Conservation (phyloP, 495 filamentous ascomycete species). For the Tirmania nivea region DNA sequence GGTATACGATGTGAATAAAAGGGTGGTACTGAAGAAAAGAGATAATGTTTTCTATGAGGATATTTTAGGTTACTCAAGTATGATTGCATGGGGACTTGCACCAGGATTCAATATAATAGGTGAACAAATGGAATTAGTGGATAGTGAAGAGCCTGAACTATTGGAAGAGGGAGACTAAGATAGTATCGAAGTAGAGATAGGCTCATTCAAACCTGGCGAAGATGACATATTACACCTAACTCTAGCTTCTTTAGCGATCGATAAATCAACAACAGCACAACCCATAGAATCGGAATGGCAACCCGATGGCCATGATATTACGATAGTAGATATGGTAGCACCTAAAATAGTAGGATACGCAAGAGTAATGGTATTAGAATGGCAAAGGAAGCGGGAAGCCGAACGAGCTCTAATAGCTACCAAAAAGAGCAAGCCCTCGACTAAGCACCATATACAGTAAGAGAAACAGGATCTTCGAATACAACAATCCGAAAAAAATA, state of each 20-base stretch:
- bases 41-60: background rate
- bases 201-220: background rate
- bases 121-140: background rate
- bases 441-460: too few relatives aligned
- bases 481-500: too few relatives aligned
- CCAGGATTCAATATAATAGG: background rate
- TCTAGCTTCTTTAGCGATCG: background rate
- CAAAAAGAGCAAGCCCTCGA: background rate
- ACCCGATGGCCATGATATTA: background rate
- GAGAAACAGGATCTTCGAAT: too few relatives aligned
- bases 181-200: background rate
- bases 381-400: too few relatives aligned
- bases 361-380: too few relatives aligned
- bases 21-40: background rate
- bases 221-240: background rate
- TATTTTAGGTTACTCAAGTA: background rate
- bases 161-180: background rate
- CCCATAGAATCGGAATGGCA: background rate
- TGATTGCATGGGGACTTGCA: background rate
- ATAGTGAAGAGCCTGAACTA: background rate
- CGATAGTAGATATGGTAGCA: too few relatives aligned
- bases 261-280: background rate
- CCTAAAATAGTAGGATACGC: too few relatives aligned
- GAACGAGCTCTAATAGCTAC: background rate
- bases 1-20: background rate